Evolutionary conservation across 169 alveolate species (phyloP).

Genomic region (Theileria annulata): DNA sequence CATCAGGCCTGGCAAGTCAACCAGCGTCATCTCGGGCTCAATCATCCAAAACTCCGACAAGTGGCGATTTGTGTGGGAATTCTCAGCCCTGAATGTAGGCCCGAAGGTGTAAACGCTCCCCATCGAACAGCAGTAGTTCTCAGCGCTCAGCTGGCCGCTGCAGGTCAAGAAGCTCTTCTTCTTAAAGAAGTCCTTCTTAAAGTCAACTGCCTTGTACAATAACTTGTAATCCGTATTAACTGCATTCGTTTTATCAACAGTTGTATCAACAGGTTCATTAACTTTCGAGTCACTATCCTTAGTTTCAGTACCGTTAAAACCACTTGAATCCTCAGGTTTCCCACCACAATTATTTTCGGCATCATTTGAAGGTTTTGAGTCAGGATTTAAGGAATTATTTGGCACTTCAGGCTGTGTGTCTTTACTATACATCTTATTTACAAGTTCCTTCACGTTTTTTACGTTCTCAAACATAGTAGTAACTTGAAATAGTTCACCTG

Average conservation of each 20-base stretch:
- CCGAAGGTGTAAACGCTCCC: constrained; percentile 98
- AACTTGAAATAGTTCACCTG: constrained; percentile 98
- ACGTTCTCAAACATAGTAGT: constrained; percentile 89
- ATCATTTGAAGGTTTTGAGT: not conserved
- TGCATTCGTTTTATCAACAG: constrained; percentile 38
- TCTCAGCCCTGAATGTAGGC: constrained; percentile 99
- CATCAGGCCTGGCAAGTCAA: constrained; percentile 92
- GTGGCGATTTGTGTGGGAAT: constrained; percentile 95
- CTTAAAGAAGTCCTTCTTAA: constrained; percentile 93
- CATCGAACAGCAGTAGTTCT: constrained; percentile 91
- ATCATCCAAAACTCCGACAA: constrained; percentile 99
- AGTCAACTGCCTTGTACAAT: constrained; percentile 65
- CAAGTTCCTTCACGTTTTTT: constrained; percentile 55
- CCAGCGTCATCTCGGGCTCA: constrained; percentile 98
- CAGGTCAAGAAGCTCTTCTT: constrained; percentile 95
- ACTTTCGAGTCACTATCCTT: not conserved
- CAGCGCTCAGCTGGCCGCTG: constrained; percentile 96
- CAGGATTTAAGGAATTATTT: not conserved
- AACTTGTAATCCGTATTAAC: constrained; percentile 5
- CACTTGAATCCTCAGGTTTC: not conserved
- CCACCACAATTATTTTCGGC: not conserved
- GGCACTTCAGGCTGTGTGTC: not conserved
- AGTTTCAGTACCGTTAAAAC: not conserved
- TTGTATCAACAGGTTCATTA: not conserved
- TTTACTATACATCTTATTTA: constrained; percentile 18